Evolutionary conservation across 345 rosid species (phyloP).

Genomic region (Microcos paniculata): DNA sequence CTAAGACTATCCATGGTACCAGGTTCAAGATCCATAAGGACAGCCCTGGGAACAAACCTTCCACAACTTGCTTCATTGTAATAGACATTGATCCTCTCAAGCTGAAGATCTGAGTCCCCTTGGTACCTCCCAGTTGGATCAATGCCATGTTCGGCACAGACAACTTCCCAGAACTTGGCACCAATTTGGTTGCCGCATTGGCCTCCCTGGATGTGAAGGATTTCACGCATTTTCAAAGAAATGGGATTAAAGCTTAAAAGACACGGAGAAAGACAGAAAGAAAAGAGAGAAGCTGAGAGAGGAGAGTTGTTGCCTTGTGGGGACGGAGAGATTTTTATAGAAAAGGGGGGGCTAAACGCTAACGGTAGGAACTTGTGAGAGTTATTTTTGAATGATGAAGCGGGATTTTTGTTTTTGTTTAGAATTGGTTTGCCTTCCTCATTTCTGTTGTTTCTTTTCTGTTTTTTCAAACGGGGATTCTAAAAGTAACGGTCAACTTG

Average conservation of each 20-base stretch:
- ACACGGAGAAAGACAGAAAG: background rate
- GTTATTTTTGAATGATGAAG: background rate
- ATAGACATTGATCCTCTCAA: slow-evolving; percentile 27
- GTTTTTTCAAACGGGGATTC: background rate
- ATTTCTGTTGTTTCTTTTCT: background rate
- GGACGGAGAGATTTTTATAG: slow-evolving; percentile 27
- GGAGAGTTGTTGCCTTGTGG: background rate
- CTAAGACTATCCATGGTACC: slow-evolving; percentile 42
- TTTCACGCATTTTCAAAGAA: slow-evolving; percentile 28
- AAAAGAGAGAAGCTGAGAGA: background rate
- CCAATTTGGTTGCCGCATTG: slow-evolving; percentile 17
- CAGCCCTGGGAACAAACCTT: slow-evolving; percentile 37
- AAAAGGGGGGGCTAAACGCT: background rate
- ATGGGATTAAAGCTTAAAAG: background rate
- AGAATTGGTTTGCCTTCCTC: background rate
- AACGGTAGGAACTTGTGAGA: background rate
- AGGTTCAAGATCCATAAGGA: slow-evolving; percentile 42
- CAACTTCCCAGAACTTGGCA: slow-evolving; percentile 31
- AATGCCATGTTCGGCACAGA: slow-evolving; percentile 16
- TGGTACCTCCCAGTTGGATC: background rate
- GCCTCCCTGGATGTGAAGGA: slow-evolving; percentile 15
- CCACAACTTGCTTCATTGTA: slow-evolving; percentile 27
- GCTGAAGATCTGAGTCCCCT: slow-evolving; percentile 5
- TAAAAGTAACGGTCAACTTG: background rate
- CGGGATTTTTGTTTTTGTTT: background rate